A percentile compares a stretch with the other conserved stretches of the same genome.
Conservation (phyloP, 139 green algal species). For the Bryopsis sp. region DNA sequence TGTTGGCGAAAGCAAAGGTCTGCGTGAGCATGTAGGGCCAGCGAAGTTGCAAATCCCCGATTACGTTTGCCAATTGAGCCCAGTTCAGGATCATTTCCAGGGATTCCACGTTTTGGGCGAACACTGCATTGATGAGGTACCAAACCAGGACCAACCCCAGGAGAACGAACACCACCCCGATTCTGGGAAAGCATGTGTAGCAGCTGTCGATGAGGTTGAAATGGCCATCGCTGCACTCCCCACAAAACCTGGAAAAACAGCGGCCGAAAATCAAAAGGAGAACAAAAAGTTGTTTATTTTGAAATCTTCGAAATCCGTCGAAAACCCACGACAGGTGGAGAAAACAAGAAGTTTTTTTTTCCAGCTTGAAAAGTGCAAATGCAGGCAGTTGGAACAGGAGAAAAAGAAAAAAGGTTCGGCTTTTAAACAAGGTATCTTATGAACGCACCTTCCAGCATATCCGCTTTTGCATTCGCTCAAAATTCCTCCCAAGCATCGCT, state of each 20-base stretch:
- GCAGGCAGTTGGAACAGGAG: background rate
- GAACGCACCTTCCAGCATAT: conserved; percentile 9
- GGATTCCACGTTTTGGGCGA: background rate
- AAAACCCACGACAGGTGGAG: background rate
- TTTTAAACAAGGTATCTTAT: background rate
- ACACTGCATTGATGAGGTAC: conserved; percentile 15
- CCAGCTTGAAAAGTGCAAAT: background rate
- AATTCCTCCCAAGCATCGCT: background rate
- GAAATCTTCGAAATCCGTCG: background rate
- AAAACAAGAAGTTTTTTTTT: background rate
- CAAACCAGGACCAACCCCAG: conserved; percentile 1
- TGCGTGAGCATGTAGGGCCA: background rate
- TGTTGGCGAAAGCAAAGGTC: background rate
- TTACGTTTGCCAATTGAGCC: conserved; percentile 17
- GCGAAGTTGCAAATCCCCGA: conserved; percentile 14
- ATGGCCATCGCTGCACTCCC: conserved; percentile 5
- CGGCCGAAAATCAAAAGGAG: too few relatives aligned
- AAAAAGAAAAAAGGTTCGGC: background rate
- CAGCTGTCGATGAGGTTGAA: conserved; percentile 7
- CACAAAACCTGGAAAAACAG: conserved; percentile 18
- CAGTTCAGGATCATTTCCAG: conserved; percentile 15
- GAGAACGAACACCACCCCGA: background rate
- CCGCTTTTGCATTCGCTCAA: background rate
- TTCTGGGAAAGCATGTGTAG: background rate
- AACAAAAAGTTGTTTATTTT: background rate